Evolutionary conservation across 139 green algal species (phyloP).

Genomic region (Ettlia oleoabundans): DNA sequence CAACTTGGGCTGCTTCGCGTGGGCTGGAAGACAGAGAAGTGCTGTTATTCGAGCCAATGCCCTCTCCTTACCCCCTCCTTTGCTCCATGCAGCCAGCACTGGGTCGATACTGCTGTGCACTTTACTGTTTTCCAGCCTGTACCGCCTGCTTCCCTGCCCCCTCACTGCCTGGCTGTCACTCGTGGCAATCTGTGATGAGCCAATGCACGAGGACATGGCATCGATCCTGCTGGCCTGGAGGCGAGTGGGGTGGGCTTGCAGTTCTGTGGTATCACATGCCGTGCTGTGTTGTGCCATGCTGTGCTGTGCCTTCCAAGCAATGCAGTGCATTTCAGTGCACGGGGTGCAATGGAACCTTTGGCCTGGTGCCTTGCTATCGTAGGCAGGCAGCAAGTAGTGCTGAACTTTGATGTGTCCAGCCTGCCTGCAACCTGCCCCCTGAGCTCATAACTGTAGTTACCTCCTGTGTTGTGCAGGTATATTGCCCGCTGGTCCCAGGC

Average conservation of each 20-base stretch:
- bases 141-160: conserved; percentile 21
- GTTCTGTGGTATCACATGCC: too few relatives aligned
- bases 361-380: neutral
- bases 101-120: neutral
- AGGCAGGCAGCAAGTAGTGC: neutral
- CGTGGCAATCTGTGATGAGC: neutral
- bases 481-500: neutral
- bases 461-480: too few relatives aligned
- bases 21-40: too few relatives aligned
- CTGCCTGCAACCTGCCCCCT: too few relatives aligned
- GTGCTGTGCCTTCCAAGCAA: too few relatives aligned
- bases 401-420: too few relatives aligned
- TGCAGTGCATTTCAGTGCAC: too few relatives aligned
- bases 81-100: neutral
- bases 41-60: too few relatives aligned
- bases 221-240: neutral
- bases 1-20: too few relatives aligned
- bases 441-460: too few relatives aligned
- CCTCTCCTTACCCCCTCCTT: neutral
- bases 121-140: conserved; percentile 8
- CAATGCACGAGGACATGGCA: neutral
- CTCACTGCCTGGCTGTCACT: neutral
- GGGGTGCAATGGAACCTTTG: too few relatives aligned
- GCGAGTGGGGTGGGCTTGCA: neutral
- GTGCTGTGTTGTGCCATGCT: too few relatives aligned